These are phyloP conservation scores for Mycotypha africana DNA, from an alignment of 371 early-diverging fungal genomes.

Conservation along the genomic window DNA sequence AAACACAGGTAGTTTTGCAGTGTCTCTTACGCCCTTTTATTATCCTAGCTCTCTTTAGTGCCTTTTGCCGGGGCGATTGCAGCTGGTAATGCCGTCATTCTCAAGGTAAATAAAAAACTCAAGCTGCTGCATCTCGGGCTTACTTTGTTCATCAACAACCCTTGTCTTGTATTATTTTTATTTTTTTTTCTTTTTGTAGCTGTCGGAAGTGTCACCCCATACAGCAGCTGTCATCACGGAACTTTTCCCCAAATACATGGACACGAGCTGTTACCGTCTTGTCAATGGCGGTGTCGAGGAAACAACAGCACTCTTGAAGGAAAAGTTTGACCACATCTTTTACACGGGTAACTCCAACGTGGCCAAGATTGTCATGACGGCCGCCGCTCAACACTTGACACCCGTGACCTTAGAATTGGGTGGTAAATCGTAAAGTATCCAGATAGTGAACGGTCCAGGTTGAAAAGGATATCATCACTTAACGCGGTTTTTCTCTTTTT, in stretches of 20 bases:
- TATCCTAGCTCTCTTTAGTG: slow-evolving; percentile 11
- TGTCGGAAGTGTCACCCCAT: slow-evolving; percentile 72
- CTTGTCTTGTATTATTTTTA: background rate
- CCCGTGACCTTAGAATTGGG: slow-evolving; percentile 82
- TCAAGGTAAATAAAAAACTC: slow-evolving; percentile 46
- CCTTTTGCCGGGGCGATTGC: slow-evolving; percentile 74
- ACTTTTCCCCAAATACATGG: slow-evolving; percentile 70
- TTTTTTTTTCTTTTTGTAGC: slow-evolving; percentile 22
- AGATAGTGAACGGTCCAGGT: no score
- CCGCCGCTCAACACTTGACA: slow-evolving; percentile 71
- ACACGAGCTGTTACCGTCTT: slow-evolving; percentile 57
- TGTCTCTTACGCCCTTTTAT: no score
- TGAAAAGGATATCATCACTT: background rate
- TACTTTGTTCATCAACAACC: no score
- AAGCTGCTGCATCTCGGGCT: no score
- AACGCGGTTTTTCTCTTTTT: background rate
- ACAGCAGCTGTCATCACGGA: slow-evolving; percentile 61
- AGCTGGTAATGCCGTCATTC: slow-evolving; percentile 76
- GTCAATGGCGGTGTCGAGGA: slow-evolving; percentile 80
- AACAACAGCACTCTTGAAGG: slow-evolving; percentile 67
- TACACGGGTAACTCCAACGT: slow-evolving; percentile 84
- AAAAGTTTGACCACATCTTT: slow-evolving; percentile 79
- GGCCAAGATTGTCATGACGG: slow-evolving; percentile 72
- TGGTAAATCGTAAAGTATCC: slow-evolving; percentile 62
- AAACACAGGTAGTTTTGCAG: no score